Conservation (phyloP, 495 filamentous ascomycete species). For the Trichocladium uniseriatum region DNA sequence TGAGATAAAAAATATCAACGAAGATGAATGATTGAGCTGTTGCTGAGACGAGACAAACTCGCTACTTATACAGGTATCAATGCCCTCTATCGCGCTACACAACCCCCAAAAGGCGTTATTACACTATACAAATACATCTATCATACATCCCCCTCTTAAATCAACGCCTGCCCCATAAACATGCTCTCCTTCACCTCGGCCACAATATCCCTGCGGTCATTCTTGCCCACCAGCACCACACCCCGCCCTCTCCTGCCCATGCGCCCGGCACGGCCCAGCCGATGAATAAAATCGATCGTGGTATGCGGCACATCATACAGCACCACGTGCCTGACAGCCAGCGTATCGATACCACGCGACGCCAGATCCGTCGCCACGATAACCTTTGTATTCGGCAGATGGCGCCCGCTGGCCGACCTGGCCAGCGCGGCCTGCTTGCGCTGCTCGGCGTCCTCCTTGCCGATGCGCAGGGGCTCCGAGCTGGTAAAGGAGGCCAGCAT, state of each 20-base stretch:
- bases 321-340: slow-evolving; percentile 84
- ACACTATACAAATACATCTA: not conserved
- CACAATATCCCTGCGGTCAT: slow-evolving; percentile 82
- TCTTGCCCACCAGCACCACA: slow-evolving; percentile 79
- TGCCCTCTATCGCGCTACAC: not conserved
- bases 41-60: too few species aligned
- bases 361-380: slow-evolving; percentile 90
- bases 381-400: slow-evolving; percentile 65
- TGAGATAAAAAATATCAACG: too few species aligned
- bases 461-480: slow-evolving; percentile 34
- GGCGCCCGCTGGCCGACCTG: slow-evolving; percentile 10
- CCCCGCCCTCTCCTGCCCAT: slow-evolving; percentile 89
- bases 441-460: slow-evolving; percentile 8
- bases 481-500: slow-evolving; percentile 70
- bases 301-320: slow-evolving; percentile 93
- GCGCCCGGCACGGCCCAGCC: slow-evolving; percentile 78
- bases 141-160: slow-evolving; percentile 36
- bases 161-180: slow-evolving; percentile 82
- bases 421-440: slow-evolving; percentile 3
- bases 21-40: too few species aligned
- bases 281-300: slow-evolving; percentile 94
- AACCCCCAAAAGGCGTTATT: not conserved
- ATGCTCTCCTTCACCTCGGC: slow-evolving; percentile 89
- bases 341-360: slow-evolving; percentile 86
- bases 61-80: not conserved